A percentile compares a stretch with the other conserved stretches of the same genome.
phyloP scores from a whole-genome alignment of 495 filamentous ascomycete species.

The Sporormia fimetaria region DNA sequence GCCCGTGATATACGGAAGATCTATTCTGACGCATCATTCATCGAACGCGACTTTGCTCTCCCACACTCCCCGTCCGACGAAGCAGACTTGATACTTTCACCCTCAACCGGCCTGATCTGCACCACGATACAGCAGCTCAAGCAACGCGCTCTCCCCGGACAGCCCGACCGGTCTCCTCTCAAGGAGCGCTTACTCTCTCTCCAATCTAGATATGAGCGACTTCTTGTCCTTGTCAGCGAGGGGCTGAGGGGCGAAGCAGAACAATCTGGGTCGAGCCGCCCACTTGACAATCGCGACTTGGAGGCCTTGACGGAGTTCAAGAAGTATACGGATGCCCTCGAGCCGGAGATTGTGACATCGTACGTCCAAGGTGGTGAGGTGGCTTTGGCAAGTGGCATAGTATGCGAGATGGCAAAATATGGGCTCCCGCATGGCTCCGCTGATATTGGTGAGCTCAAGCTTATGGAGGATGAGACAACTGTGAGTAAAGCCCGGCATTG shows the following conservation, averaged over 20 bases:
- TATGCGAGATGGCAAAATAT: conserved; percentile 36
- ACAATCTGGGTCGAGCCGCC: conserved; percentile 2
- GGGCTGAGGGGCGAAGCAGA: conserved; percentile 24
- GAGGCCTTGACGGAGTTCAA: conserved; percentile 45
- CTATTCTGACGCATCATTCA: conserved; percentile 43
- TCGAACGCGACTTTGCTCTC: conserved; percentile 47
- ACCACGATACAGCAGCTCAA: conserved; percentile 65
- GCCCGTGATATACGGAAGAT: conserved; percentile 38
- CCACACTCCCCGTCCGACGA: conserved; percentile 41
- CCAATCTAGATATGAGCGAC: conserved; percentile 50
- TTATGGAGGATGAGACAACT: conserved; percentile 34
- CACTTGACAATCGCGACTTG: conserved; percentile 36
- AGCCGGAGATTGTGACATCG: conserved; percentile 36
- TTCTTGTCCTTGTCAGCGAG: conserved; percentile 61
- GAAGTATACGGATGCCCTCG: conserved; percentile 38
- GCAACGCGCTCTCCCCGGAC: conserved; percentile 57
- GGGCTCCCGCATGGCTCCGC: conserved; percentile 15
- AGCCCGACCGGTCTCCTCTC: conserved; percentile 35
- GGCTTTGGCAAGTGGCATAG: conserved; percentile 48
- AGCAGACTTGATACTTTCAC: conserved; percentile 67
- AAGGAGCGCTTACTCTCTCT: conserved; percentile 46
- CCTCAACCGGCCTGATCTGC: conserved; percentile 54
- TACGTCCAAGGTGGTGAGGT: conserved; percentile 48
- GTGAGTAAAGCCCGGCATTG: conserved; percentile 12
- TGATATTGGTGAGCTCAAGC: conserved; percentile 18